Conservation (phyloP, 1,284 basidiomycete genomes). For the Prillingera fragicola region DNA sequence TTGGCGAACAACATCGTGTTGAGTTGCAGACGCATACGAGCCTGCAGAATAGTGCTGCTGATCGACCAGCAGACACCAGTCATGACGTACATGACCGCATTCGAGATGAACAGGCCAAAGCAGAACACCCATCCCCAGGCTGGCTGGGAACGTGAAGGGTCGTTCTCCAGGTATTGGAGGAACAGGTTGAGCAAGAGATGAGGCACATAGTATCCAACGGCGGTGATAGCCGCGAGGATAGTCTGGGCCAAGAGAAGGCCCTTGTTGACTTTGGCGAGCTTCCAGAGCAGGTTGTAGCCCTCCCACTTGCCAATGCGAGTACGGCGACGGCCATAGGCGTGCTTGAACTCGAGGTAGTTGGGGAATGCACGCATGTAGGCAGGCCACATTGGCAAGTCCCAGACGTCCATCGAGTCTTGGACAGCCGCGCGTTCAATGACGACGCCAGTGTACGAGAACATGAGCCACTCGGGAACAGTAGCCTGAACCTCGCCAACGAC, state of each 20-base stretch:
- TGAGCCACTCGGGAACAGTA: conserved; percentile 58
- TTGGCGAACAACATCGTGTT: conserved; percentile 83
- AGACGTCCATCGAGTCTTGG: conserved; percentile 69
- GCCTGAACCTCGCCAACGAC: conserved; percentile 46
- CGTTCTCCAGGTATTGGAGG: conserved; percentile 64
- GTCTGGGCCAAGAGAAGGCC: conserved; percentile 49
- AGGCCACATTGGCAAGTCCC: conserved; percentile 73
- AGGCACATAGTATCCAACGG: conserved; percentile 69
- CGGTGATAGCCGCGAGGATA: conserved; percentile 58
- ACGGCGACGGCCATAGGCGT: conserved; percentile 35
- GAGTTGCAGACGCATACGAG: conserved; percentile 67
- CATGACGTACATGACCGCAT: conserved; percentile 55
- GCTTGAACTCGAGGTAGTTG: conserved; percentile 33
- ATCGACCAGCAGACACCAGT: conserved; percentile 46
- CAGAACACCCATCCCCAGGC: conserved; percentile 51
- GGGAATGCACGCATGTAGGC: conserved; percentile 57
- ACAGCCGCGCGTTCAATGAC: conserved; percentile 74
- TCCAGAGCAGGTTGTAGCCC: conserved; percentile 43
- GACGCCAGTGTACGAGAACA: conserved; percentile 77
- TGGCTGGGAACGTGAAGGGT: conserved; percentile 51
- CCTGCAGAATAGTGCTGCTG: conserved; percentile 38
- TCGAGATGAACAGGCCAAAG: conserved; percentile 61
- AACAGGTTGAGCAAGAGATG: conserved; percentile 68
- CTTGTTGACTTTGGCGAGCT: conserved; percentile 44
- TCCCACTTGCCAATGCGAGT: conserved; percentile 30